These are phyloP conservation scores for Epichloe glyceriae DNA, from an alignment of 2,329 filamentous ascomycete genomes.

Conservation along the genomic window DNA sequence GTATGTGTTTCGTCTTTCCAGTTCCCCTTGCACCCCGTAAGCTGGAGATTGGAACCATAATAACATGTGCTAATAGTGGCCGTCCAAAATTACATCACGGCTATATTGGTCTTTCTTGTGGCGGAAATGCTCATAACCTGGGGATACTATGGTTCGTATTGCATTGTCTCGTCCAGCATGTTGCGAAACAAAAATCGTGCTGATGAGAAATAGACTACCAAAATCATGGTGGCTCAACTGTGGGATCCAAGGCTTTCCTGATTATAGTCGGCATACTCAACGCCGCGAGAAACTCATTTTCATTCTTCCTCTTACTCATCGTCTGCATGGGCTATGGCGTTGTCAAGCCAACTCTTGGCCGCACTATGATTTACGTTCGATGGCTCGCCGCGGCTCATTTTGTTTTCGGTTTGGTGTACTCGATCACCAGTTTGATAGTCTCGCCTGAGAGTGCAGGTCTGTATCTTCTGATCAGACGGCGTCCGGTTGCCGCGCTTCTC, in stretches of 20 bases:
- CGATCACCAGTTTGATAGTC: constrained; percentile 76
- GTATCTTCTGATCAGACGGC: constrained; percentile 10
- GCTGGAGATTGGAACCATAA: constrained; percentile 4
- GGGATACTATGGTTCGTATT: constrained; percentile 75
- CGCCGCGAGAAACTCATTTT: constrained; percentile 90
- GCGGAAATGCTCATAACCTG: constrained; percentile 97
- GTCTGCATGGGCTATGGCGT: constrained; percentile 99
- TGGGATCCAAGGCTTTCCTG: constrained; percentile 73
- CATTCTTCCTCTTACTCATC: constrained; percentile 93
- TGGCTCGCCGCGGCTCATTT: constrained; percentile 88
- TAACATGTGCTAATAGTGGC: constrained; percentile 43
- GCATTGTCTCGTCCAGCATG: neutral
- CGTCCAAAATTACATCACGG: constrained; percentile 98
- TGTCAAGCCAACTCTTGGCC: constrained; percentile 83
- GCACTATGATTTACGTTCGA: constrained; percentile 88
- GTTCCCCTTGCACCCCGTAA: neutral
- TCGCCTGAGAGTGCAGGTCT: constrained; percentile 71
- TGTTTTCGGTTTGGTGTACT: constrained; percentile 86
- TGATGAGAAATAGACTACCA: constrained; percentile 58
- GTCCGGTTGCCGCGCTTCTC: neutral
- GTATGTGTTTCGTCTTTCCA: constrained; percentile 32
- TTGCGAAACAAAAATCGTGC: constrained; percentile 7
- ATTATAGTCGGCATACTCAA: constrained; percentile 88
- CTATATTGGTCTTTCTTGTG: constrained; percentile 86
- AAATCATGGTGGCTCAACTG: constrained; percentile 76